These are phyloP conservation scores for Wickerhamiella qilinensis DNA, from an alignment of 805 yeast genomes.

Conservation along the genomic window DNA sequence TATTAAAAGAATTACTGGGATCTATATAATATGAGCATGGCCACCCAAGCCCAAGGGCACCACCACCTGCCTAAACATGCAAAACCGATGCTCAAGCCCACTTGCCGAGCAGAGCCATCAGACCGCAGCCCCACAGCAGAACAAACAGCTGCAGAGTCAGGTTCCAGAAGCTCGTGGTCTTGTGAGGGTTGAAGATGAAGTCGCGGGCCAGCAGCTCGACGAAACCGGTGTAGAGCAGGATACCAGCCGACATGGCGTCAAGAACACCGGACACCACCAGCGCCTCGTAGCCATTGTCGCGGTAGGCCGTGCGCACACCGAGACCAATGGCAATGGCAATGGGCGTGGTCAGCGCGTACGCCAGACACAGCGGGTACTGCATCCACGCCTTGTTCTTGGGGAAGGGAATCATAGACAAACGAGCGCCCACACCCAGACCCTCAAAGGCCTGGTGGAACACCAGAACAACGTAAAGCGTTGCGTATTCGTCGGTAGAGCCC, in stretches of 20 bases:
- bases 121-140: slow-evolving; percentile 41
- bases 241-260: slow-evolving; percentile 58
- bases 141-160: slow-evolving; percentile 27
- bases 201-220: slow-evolving; percentile 67
- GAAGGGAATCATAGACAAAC: slow-evolving; percentile 45
- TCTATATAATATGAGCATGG: no score
- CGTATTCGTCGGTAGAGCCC: slow-evolving; percentile 49
- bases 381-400: slow-evolving; percentile 30
- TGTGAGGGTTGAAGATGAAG: slow-evolving; percentile 33
- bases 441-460: slow-evolving; percentile 68
- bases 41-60: no score
- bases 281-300: slow-evolving; percentile 37
- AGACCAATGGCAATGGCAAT: slow-evolving; percentile 58
- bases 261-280: slow-evolving; percentile 45
- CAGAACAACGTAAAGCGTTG: slow-evolving; percentile 43
- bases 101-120: slow-evolving; percentile 61
- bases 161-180: slow-evolving; percentile 28
- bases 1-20: no score
- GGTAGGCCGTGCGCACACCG: slow-evolving; percentile 48
- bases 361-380: slow-evolving; percentile 36
- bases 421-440: slow-evolving; percentile 64
- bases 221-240: slow-evolving; percentile 53
- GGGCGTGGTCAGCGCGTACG: slow-evolving; percentile 49
- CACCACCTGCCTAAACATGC: no score
- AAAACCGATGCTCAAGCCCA: no score